A percentile compares a stretch with the other conserved stretches of the same genome.
phyloP scores from a whole-genome alignment of 1,284 basidiomycete species.

The Irpex sp. region DNA sequence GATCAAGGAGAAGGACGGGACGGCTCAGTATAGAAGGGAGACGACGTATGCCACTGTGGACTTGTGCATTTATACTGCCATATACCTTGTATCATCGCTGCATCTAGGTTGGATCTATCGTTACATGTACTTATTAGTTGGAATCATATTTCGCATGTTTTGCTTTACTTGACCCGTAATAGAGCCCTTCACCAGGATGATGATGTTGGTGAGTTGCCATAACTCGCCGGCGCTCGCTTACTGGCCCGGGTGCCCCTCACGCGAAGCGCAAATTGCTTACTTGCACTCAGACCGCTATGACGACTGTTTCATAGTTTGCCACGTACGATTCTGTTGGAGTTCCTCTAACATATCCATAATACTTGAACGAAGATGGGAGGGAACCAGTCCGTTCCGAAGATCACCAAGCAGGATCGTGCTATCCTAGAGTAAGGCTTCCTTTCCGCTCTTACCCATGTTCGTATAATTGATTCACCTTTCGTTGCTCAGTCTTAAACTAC shows the following conservation, averaged over 20 bases:
- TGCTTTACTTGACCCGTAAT: too few relatives aligned
- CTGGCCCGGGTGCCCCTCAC: background rate
- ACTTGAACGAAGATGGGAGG: slow-evolving; percentile 48
- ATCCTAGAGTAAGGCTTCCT: slow-evolving; percentile 73
- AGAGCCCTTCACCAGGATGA: too few relatives aligned
- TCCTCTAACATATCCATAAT: too few relatives aligned
- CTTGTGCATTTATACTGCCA: background rate
- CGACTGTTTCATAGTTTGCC: background rate
- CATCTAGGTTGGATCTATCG: background rate
- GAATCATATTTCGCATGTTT: background rate
- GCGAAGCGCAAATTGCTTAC: background rate
- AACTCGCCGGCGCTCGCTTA: background rate
- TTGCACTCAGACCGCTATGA: background rate
- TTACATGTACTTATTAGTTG: background rate
- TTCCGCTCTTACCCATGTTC: too few relatives aligned
- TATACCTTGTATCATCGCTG: background rate
- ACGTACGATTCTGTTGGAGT: too few relatives aligned
- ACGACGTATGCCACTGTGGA: background rate
- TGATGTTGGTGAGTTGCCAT: background rate
- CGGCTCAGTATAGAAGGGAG: too few relatives aligned
- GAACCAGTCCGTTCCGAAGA: slow-evolving; percentile 80
- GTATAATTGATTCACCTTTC: slow-evolving; percentile 26
- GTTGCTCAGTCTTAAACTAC: slow-evolving; percentile 79
- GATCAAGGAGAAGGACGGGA: background rate
- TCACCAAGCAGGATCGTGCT: slow-evolving; percentile 91